Conservation (phyloP, 768 basidiomycete species). For the Astraeus odoratus region DNA sequence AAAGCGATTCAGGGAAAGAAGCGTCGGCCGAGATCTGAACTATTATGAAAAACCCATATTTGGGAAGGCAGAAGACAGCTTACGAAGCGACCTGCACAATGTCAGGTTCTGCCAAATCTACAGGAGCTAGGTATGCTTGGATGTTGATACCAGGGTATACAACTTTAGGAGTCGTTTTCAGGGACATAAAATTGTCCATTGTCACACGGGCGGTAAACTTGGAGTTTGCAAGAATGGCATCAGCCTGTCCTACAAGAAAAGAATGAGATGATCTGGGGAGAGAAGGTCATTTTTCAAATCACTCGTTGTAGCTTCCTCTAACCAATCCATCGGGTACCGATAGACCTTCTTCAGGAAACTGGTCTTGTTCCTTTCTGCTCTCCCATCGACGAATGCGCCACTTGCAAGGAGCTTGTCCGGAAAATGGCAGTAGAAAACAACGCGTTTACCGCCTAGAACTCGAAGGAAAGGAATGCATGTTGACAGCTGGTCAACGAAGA, state of each 20-base stretch:
- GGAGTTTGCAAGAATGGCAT: conserved; percentile 88
- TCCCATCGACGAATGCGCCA: conserved; percentile 55
- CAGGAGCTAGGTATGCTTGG: conserved; percentile 50
- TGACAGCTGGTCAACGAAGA: conserved; percentile 92
- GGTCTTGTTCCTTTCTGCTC: conserved; percentile 32
- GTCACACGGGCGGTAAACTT: conserved; percentile 84
- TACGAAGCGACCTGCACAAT: conserved; percentile 53
- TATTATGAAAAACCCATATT: conserved; percentile 17
- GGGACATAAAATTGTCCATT: conserved; percentile 62
- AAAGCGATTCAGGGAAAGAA: conserved; percentile 89
- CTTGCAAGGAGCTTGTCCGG: conserved; percentile 88
- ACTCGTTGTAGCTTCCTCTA: conserved; percentile 90
- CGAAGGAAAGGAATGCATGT: conserved; percentile 85
- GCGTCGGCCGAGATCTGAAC: conserved; percentile 52
- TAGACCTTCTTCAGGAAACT: conserved; percentile 68
- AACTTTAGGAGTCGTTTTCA: conserved; percentile 57
- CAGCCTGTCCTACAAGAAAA: conserved; percentile 63
- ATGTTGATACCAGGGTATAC: conserved; percentile 96
- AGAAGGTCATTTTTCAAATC: conserved; percentile 20
- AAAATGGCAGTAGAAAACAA: conserved; percentile 97
- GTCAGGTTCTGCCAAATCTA: conserved; percentile 41
- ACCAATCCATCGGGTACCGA: conserved; percentile 80
- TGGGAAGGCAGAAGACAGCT: conserved; percentile 15
- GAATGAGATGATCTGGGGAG: background rate
- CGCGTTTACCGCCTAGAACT: conserved; percentile 57